A percentile compares a stretch with the other conserved stretches of the same genome.
These are phyloP conservation scores for Cyclotella choctawhatcheeana DNA, from an alignment of 108 stramenopile species.

Conservation along the genomic window DNA sequence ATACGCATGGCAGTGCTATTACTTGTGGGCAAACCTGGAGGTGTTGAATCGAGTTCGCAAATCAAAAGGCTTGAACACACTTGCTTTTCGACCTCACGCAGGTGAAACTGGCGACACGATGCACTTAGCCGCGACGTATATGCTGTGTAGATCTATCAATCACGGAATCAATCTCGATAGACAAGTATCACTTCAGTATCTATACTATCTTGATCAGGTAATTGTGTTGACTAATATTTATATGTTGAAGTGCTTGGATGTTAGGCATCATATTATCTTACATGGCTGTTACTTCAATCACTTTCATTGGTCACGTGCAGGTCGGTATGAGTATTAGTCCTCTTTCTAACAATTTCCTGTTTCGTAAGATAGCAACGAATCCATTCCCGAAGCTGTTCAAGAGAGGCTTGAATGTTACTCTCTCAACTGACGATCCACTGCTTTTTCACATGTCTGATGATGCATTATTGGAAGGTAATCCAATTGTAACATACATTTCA, in stretches of 20 bases:
- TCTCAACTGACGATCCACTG: conserved; percentile 98
- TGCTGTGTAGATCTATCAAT: conserved; percentile 95
- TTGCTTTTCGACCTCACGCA: conserved; percentile 95
- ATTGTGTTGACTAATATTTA: neutral
- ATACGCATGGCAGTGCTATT: conserved; percentile 94
- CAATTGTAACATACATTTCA: neutral
- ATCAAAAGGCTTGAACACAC: conserved; percentile 86
- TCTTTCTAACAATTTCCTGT: conserved; percentile 98
- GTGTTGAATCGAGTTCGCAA: conserved; percentile 89
- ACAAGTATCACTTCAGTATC: conserved; percentile 94
- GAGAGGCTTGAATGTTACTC: conserved; percentile 93
- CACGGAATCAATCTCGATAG: conserved; percentile 97
- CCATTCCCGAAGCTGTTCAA: conserved; percentile 93
- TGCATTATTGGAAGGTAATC: conserved; percentile 85
- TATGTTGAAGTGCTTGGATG: neutral
- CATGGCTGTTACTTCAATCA: neutral
- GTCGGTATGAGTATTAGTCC: conserved; percentile 93
- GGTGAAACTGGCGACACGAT: conserved; percentile 98
- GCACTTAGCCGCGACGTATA: conserved; percentile 96
- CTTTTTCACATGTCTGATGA: conserved; percentile 99
- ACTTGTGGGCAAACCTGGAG: conserved; percentile 92
- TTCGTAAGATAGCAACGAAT: conserved; percentile 92
- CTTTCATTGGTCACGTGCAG: neutral
- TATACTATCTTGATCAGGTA: conserved; percentile 97
- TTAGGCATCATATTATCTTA: no score